phyloP scores from a whole-genome alignment of 1,139 yeast genomes.

The Diutina ranongensis region DNA sequence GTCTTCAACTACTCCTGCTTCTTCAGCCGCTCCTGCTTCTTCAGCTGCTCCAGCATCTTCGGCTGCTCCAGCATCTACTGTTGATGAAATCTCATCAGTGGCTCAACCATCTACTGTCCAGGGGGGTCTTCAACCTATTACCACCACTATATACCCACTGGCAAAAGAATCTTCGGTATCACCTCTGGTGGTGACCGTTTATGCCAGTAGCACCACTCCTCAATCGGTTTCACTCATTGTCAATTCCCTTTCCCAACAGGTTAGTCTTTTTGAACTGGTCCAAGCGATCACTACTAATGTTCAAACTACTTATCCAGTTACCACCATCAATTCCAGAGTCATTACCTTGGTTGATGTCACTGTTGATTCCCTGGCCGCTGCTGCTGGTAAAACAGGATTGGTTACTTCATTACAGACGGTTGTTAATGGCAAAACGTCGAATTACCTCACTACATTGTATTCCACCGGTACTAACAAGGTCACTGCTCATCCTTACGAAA shows the following conservation, averaged over 20 bases:
- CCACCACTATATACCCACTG: neutral
- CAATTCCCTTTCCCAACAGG: neutral
- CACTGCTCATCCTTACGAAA: conserved; percentile 5
- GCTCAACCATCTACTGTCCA: too few relatives aligned
- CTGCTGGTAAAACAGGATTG: neutral
- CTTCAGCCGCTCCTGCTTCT: neutral
- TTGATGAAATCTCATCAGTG: neutral
- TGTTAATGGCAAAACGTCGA: neutral
- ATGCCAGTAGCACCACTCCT: neutral
- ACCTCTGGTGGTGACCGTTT: conserved; percentile 3
- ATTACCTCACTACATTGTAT: neutral
- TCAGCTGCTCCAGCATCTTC: neutral
- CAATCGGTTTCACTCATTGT: neutral
- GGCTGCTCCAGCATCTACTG: neutral
- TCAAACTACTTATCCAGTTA: neutral
- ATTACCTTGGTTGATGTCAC: conserved; percentile 3
- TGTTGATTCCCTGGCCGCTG: conserved; percentile 1
- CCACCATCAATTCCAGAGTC: conserved; percentile 3
- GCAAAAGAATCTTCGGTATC: neutral
- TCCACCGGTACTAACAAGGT: neutral
- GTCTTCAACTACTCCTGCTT: neutral
- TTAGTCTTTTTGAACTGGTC: neutral
- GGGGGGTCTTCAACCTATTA: neutral
- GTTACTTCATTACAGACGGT: neutral
- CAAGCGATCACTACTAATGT: neutral